These are phyloP conservation scores for Scedosporium minutisporum DNA, from an alignment of 2,329 filamentous ascomycete species.

Conservation along the genomic window DNA sequence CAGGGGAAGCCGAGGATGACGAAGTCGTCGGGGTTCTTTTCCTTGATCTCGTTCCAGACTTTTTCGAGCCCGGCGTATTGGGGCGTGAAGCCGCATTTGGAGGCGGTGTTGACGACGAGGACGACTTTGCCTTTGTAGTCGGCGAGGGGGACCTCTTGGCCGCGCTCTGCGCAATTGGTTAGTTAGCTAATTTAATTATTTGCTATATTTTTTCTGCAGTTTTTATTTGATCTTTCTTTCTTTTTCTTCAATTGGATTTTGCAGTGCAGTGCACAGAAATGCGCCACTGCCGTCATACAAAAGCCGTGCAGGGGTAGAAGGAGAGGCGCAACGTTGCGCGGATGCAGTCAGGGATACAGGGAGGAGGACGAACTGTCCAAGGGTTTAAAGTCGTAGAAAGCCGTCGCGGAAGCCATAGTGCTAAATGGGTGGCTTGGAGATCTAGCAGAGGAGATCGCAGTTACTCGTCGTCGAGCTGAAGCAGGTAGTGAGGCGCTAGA, in stretches of 20 bases:
- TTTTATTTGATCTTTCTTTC: neutral
- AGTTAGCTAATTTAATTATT: neutral
- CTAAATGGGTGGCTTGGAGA: conserved; percentile 46
- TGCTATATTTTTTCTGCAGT: too few relatives aligned
- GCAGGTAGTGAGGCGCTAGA: neutral
- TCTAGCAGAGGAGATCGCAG: neutral
- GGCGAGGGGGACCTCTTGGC: conserved; percentile 58
- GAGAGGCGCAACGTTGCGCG: neutral
- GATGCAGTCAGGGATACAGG: neutral
- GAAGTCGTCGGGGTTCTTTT: conserved; percentile 65
- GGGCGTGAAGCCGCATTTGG: conserved; percentile 97
- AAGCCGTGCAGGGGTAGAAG: neutral
- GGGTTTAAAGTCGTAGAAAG: conserved; percentile 77
- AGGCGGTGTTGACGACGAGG: conserved; percentile 93
- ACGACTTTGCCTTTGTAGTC: conserved; percentile 85
- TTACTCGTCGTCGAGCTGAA: neutral
- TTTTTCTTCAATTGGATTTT: neutral
- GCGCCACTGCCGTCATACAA: neutral
- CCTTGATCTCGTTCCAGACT: conserved; percentile 71
- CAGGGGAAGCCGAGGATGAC: conserved; percentile 91
- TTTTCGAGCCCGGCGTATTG: conserved; percentile 88
- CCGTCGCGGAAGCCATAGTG: conserved; percentile 36
- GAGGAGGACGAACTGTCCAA: conserved; percentile 58
- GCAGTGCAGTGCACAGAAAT: neutral
- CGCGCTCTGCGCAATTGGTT: conserved; percentile 34